Base-by-base conservation (phyloP, 768 basidiomycete species). In the Suillus ampliporus region DNA sequence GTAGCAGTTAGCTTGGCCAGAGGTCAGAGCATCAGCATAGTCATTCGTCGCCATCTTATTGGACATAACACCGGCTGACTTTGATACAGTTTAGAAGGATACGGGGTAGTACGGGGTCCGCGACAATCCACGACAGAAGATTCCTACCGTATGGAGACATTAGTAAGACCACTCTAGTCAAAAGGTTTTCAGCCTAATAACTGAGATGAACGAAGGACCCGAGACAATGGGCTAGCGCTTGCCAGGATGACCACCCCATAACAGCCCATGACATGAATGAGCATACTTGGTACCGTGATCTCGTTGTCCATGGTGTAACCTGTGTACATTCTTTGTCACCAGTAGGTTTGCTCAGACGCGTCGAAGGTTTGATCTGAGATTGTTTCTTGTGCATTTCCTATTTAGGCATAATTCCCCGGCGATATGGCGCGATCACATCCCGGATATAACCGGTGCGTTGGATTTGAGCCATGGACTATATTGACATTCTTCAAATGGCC, bases 321-420 rank as follows among this genome's bases (percentile, higher is more conserved):
- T 15, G 52, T 34, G n/a, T 54, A 37, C 35, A 35, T 38, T 53
- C 34, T 52, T 23, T 34, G n/a, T 35, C 34, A 52, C 17, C 5
- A 52, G n/a, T 47, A 48, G 51, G 50, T 51, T 51, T 19, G 31
- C 17, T 46, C 21, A 21, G 11, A 13, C 44, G 4, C 44, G 9
- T 23, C 59, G 62, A 65, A 68, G 60, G 47, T 57, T 65, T 57
- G 65, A 74, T 75, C 75, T 76, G 54, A 76, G 71, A 73, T 74
- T 76, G 58, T 62, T 65, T 62, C 31, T 31, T 31, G 4, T 31
- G 3, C 3, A 31, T 31, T 57, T 52, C 44, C 56, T 40, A 48
- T 60, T 66, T 75, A 71, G 75, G 65, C 64, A 53, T 66, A 59
- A 48, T 57, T 60, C 67, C n/a, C n/a, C 72, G 61, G 62, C 4